Base-by-base conservation (phyloP, 2,329 filamentous ascomycete species). In the Gaeumannomyces sp. region DNA sequence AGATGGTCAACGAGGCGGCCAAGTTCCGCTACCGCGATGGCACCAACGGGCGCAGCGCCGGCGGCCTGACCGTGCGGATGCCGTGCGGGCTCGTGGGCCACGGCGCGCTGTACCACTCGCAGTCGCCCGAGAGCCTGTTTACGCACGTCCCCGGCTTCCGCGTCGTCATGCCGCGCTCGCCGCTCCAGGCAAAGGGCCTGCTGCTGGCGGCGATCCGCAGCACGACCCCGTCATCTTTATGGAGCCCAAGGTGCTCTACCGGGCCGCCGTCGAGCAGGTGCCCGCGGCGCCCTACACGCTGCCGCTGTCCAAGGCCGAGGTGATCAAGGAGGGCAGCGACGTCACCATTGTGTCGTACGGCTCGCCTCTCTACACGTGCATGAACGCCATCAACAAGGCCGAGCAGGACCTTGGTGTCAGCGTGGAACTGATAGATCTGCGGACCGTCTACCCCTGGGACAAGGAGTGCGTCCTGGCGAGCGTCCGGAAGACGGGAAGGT, bases 361-460 rank as follows among this genome's bases (percentile, higher is more conserved):
- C 11, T 92, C 95, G 70, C 93, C 93, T 25, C 77, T 97, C 27
- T 97, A 97, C 76, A 89, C 88, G 57, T 97, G 92, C 75, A 86
- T 87, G 63, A 82, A 85, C 5, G 93, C 93, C 0, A 89, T 96
- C 67, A 83, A 87, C 66, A 88, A 87, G 28, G 89, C 91, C 5
- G 85, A 87, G 72, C 86, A 92, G 74, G 92, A 92, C 68, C 82
- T 92, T 61, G 91, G 89, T 8, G 84, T 93, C 64, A 89, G 85
- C 6, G 84, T 93, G 22, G 93, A 97, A 80, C 80, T 97, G 65
- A 92, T 97, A 66, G 93, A 97, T 73, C 78, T 97, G 65, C 83
- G 93, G 65, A 96, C 93, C 0, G 83, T 97, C 63, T 97, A 96
- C 72, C 93, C 93, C 0, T 97, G 93, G 93, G 93, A 97, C 74